Conservation (phyloP, 2,329 filamentous ascomycete species). For the Thelonectria discophora region DNA sequence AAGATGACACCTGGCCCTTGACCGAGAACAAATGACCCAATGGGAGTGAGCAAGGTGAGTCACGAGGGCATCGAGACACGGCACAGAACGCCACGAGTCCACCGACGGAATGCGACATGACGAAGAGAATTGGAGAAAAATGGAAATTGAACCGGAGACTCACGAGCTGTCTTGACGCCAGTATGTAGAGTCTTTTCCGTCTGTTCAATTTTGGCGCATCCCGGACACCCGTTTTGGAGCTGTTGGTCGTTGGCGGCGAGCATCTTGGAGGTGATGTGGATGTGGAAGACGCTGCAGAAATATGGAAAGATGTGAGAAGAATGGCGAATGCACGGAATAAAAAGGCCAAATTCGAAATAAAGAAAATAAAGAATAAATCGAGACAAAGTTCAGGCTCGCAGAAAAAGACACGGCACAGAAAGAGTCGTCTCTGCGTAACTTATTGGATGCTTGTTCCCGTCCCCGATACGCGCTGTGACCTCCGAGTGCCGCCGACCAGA, state of each 20-base stretch:
- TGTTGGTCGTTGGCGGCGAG: conserved; percentile 7
- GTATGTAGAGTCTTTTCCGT: conserved; percentile 28
- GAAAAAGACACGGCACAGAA: conserved; percentile 12
- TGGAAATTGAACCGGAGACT: not conserved
- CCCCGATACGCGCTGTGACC: conserved; percentile 12
- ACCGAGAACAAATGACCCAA: not conserved
- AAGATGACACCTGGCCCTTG: not conserved
- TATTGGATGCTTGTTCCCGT: conserved; percentile 3
- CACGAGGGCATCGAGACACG: conserved; percentile 10
- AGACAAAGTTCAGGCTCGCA: conserved; percentile 1
- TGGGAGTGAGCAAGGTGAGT: conserved; percentile 14
- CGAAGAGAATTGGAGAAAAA: not conserved
- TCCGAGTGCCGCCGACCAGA: conserved; percentile 10
- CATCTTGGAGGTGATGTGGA: conserved; percentile 1
- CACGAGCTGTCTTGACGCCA: conserved; percentile 22
- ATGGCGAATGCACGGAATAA: not conserved
- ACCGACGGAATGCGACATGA: not conserved
- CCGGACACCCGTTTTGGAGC: conserved; percentile 23
- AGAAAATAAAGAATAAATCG: not conserved
- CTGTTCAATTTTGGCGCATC: conserved; percentile 39
- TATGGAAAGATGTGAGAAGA: not conserved
- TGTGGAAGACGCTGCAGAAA: not conserved
- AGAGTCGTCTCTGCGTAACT: not conserved
- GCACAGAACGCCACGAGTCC: conserved; percentile 6
- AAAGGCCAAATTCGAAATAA: not conserved